phyloP scores from a whole-genome alignment of 1,284 basidiomycete species.

The Hemileia vastatrix region DNA sequence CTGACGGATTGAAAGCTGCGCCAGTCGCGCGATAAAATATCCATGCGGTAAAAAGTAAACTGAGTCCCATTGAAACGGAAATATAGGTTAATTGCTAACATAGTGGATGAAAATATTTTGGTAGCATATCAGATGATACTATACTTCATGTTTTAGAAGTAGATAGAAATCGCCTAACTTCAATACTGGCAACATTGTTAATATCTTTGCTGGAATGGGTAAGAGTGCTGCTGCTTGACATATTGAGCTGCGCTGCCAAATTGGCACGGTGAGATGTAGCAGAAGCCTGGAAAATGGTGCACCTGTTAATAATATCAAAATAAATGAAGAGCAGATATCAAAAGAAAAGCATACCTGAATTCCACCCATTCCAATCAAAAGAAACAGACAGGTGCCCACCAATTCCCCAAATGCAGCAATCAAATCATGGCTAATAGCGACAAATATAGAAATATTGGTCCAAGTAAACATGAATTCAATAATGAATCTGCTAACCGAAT shows the following conservation, averaged over 20 bases:
- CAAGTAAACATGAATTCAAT: background rate
- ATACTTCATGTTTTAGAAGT: too few species aligned
- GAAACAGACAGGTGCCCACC: conserved; percentile 14
- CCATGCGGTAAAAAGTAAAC: conserved; percentile 60
- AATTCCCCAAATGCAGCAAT: conserved; percentile 19
- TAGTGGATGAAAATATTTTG: too few species aligned
- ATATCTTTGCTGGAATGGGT: conserved; percentile 11
- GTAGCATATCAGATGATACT: too few species aligned
- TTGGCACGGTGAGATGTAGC: conserved; percentile 12
- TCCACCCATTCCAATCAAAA: conserved; percentile 19
- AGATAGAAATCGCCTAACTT: background rate
- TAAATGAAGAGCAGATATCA: background rate
- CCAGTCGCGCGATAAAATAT: conserved; percentile 65
- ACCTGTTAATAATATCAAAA: too few species aligned
- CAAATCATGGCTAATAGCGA: conserved; percentile 7
- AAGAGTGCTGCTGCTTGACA: background rate
- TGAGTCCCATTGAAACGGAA: conserved; percentile 57
- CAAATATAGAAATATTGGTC: background rate
- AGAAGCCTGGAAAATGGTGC: conserved; percentile 9
- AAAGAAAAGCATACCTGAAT: conserved; percentile 14
- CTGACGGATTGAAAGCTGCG: conserved; percentile 45
- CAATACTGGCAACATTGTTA: conserved; percentile 17
- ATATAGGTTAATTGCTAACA: conserved; percentile 50
- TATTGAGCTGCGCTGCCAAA: conserved; percentile 1
- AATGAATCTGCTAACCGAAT: background rate